These are phyloP conservation scores for Hericium rajendrae DNA, from an alignment of 768 basidiomycete species.

Conservation along the genomic window DNA sequence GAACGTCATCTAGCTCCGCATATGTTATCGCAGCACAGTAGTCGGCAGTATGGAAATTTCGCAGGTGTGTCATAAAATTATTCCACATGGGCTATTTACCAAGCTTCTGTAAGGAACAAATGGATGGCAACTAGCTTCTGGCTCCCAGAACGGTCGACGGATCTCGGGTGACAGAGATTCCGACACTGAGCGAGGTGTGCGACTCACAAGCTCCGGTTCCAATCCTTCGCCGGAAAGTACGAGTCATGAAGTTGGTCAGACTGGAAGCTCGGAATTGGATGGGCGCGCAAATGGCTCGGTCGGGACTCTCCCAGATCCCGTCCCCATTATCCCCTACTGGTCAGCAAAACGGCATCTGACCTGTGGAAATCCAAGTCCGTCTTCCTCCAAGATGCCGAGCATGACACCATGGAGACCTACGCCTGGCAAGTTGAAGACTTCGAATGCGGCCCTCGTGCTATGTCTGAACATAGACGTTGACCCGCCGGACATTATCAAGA, in stretches of 20 bases:
- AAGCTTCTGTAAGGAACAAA: conserved; percentile 4
- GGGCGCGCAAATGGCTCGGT: conserved; percentile 21
- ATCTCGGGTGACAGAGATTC: conserved; percentile 18
- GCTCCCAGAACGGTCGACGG: conserved; percentile 10
- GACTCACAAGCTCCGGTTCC: conserved; percentile 19
- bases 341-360: conserved; percentile 86
- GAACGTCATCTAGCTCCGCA: not conserved
- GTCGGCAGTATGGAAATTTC: not conserved
- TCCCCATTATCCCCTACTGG: conserved; percentile 74
- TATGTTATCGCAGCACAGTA: not conserved
- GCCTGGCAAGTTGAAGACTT: conserved; percentile 83
- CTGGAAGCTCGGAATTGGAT: conserved; percentile 21
- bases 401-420: conserved; percentile 73
- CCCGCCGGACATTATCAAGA: conserved; percentile 96
- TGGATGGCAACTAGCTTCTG: conserved; percentile 8
- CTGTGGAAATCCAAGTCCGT: conserved; percentile 76
- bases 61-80: not conserved
- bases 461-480: conserved; percentile 97
- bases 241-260: conserved; percentile 11
- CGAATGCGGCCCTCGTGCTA: conserved; percentile 78
- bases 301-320: conserved; percentile 24
- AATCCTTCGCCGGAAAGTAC: conserved; percentile 22
- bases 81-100: not conserved
- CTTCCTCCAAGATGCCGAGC: conserved; percentile 54
- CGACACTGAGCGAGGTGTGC: conserved; percentile 24